Evolutionary conservation across 1,139 yeast genomes (phyloP).

Genomic region (Nadsonia commutata): DNA sequence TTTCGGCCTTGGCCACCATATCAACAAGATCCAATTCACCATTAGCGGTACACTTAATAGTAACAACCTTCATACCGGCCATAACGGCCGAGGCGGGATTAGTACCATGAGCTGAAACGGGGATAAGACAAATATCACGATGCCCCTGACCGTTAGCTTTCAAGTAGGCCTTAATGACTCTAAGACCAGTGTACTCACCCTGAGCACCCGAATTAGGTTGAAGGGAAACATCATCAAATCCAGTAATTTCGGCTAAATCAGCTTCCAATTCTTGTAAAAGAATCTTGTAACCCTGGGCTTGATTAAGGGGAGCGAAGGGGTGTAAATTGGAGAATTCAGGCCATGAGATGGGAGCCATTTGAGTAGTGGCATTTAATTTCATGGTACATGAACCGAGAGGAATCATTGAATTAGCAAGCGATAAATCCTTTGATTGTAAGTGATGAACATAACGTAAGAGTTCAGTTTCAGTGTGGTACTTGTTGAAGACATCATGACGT

Average conservation of each 20-base stretch:
- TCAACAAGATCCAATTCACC: slow-evolving; percentile 81
- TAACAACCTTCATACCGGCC: slow-evolving; percentile 88
- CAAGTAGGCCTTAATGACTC: slow-evolving; percentile 71
- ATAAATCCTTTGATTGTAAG: slow-evolving; percentile 76
- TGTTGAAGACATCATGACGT: slow-evolving; percentile 51
- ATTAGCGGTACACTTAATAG: slow-evolving; percentile 70
- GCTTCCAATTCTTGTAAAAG: slow-evolving; percentile 61
- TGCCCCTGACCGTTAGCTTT: slow-evolving; percentile 54
- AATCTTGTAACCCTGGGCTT: slow-evolving; percentile 72
- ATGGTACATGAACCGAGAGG: slow-evolving; percentile 96
- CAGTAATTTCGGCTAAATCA: slow-evolving; percentile 89
- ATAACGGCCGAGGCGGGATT: slow-evolving; percentile 97
- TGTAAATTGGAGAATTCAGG: slow-evolving; percentile 82
- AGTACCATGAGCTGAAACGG: slow-evolving; percentile 96
- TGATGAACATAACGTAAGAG: slow-evolving; percentile 81
- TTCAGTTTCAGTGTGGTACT: slow-evolving; percentile 86
- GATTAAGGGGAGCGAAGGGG: slow-evolving; percentile 83
- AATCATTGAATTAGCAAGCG: slow-evolving; percentile 92
- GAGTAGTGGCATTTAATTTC: slow-evolving; percentile 91
- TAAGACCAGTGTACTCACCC: slow-evolving; percentile 91
- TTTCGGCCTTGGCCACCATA: slow-evolving; percentile 54
- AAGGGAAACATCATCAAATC: slow-evolving; percentile 77
- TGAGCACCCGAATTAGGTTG: slow-evolving; percentile 99
- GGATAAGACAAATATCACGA: slow-evolving; percentile 82
- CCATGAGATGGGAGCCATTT: slow-evolving; percentile 89